Conservation (phyloP, 176 grass and related monocot genomes). For the Coix lacrymajobi region DNA sequence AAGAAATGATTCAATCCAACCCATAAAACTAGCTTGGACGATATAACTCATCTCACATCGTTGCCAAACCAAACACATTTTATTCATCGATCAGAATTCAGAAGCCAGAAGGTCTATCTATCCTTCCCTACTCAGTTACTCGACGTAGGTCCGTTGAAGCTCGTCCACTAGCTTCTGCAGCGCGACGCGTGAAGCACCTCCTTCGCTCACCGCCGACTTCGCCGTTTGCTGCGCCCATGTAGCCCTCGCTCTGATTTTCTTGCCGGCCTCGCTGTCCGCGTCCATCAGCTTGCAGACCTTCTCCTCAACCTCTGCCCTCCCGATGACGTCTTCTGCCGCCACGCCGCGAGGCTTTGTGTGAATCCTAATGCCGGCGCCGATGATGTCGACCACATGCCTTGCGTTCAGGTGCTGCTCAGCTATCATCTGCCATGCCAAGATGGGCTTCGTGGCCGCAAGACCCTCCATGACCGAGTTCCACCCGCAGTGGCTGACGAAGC, state of each 20-base stretch:
- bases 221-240: constrained; percentile 11
- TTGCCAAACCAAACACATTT: no score
- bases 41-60: no score
- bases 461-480: constrained; percentile 75
- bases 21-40: no score
- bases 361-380: constrained; percentile 36
- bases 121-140: no score
- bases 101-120: no score
- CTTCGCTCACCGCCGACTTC: constrained; percentile 30
- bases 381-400: constrained; percentile 44
- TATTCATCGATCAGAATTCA: not conserved
- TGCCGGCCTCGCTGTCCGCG: not conserved
- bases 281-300: constrained; percentile 43
- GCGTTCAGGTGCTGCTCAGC: constrained; percentile 68
- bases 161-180: constrained; percentile 33
- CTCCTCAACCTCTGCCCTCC: constrained; percentile 31
- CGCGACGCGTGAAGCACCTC: constrained; percentile 20
- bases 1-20: no score
- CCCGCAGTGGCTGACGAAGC: constrained; percentile 59
- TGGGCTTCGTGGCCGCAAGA: constrained; percentile 40
- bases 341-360: not conserved
- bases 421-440: constrained; percentile 62
- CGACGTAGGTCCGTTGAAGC: constrained; percentile 18
- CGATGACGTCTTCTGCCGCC: not conserved
- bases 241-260: constrained; percentile 1